Conservation (phyloP, 441 rosid genomes). For the Arabidopsis lyrata region DNA sequence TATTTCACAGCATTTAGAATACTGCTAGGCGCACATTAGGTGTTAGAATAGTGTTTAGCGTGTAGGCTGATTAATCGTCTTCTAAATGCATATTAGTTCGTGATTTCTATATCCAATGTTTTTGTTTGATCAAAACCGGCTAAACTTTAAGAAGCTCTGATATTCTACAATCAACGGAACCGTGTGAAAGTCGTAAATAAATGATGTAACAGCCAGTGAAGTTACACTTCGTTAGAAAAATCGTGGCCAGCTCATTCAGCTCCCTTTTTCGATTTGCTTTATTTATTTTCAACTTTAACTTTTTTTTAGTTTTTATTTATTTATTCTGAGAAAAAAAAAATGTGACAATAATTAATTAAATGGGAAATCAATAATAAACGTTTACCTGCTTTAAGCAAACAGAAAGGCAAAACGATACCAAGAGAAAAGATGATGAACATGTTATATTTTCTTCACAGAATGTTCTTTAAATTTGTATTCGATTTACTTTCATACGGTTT, state of each 20-base stretch:
- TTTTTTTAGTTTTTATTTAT: constrained; percentile 3
- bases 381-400: not conserved
- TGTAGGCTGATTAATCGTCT: constrained; percentile 13
- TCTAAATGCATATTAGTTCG: not conserved
- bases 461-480: not conserved
- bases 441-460: not conserved
- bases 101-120: not conserved
- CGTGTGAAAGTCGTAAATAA: constrained; percentile 41
- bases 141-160: constrained; percentile 20
- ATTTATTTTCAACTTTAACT: constrained; percentile 34
- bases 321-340: not conserved
- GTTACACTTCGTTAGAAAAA: constrained; percentile 37
- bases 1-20: constrained; percentile 16
- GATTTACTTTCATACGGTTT: not conserved
- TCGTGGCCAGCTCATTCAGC: constrained; percentile 48
- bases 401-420: constrained; percentile 17
- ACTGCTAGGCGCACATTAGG: constrained; percentile 28
- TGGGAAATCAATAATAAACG: not conserved
- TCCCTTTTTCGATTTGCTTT: constrained; percentile 34
- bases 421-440: constrained; percentile 3
- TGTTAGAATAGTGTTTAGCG: constrained; percentile 31
- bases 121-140: not conserved
- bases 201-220: constrained; percentile 46
- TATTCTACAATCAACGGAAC: constrained; percentile 31
- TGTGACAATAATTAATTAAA: not conserved